Evolutionary conservation across 139 green algal species (phyloP).

Genomic region (Tetradesmus obliquus): DNA sequence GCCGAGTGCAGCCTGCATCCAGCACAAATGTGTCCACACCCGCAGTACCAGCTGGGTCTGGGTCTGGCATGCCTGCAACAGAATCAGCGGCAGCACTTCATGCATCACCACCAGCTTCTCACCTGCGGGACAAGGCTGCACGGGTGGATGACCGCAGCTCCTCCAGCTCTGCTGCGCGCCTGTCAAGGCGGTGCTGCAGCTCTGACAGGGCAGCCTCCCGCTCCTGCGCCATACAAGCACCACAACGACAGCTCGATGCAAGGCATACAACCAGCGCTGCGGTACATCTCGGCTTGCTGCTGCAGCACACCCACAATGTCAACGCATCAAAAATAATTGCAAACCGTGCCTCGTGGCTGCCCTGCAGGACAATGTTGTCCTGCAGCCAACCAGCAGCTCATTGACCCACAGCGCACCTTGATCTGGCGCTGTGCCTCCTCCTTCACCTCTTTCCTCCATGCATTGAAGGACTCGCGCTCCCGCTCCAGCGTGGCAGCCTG

Average conservation of each 20-base stretch:
- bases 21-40: background rate
- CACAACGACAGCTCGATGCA: background rate
- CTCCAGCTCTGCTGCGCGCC: conserved; percentile 29
- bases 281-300: background rate
- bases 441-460: conserved; percentile 24
- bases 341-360: background rate
- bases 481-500: conserved; percentile 5
- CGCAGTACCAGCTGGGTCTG: too few species aligned
- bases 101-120: background rate
- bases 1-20: background rate
- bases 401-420: conserved; percentile 4
- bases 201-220: conserved; percentile 37
- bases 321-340: too few species aligned
- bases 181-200: conserved; percentile 33
- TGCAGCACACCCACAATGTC: background rate
- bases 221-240: conserved; percentile 24
- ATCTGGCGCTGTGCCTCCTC: conserved; percentile 15
- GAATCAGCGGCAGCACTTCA: background rate
- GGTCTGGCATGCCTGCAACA: too few species aligned
- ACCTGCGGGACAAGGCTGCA: conserved; percentile 6
- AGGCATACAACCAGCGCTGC: too few species aligned
- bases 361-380: background rate
- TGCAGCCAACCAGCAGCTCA: background rate
- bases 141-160: conserved; percentile 13
- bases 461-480: conserved; percentile 25